Percentiles rank a stretch among this genome's conserved stretches.
Conservation (phyloP, 148 eudicot genomes). For the Camellia granthamiana region DNA sequence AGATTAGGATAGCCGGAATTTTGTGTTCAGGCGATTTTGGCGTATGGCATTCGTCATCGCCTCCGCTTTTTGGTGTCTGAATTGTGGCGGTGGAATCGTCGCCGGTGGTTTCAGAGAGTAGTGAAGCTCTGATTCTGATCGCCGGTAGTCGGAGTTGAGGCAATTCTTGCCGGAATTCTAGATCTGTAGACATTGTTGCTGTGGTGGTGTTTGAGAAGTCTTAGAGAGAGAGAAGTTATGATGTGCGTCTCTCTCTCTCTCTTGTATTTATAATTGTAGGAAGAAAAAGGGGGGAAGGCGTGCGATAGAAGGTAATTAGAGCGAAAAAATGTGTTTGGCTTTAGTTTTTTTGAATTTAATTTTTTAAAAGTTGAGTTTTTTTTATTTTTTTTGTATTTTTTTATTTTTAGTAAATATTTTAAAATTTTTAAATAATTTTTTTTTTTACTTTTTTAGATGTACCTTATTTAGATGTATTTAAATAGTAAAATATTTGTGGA, state of each 20-base stretch:
- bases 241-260: neutral
- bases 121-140: neutral
- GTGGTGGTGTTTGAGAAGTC: neutral
- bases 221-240: neutral
- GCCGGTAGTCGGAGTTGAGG: constrained; percentile 3
- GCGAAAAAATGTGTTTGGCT: constrained; percentile 3
- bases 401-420: too few relatives aligned
- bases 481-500: too few relatives aligned
- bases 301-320: constrained; percentile 19
- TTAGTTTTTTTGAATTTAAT: neutral
- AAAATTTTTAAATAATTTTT: too few relatives aligned
- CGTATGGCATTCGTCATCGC: constrained; percentile 23
- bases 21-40: constrained; percentile 27
- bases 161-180: constrained; percentile 9
- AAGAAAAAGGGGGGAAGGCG: constrained; percentile 11
- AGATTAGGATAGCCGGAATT: constrained; percentile 25
- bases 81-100: neutral
- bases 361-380: too few relatives aligned
- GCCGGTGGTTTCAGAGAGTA: neutral
- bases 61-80: neutral
- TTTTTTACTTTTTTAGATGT: too few relatives aligned
- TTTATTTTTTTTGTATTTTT: neutral
- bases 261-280: neutral
- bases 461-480: too few relatives aligned
- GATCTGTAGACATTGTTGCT: constrained; percentile 15